phyloP scores from a whole-genome alignment of 306 rosid genomes.

The Myrica gale region DNA sequence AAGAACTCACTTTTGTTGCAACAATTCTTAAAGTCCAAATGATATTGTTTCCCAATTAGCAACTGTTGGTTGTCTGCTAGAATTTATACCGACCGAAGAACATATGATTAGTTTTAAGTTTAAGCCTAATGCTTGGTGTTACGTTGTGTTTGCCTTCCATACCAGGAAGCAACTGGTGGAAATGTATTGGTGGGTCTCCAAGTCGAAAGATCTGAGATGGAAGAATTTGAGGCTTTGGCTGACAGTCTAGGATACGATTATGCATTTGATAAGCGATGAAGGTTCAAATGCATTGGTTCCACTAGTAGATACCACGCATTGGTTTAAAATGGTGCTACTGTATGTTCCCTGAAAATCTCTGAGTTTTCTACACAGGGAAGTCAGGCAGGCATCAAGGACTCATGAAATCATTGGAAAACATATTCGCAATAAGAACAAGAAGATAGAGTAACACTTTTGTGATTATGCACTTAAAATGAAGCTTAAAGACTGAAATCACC shows the following conservation, averaged over 20 bases:
- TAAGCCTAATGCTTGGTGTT: not conserved
- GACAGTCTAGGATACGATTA: constrained; percentile 39
- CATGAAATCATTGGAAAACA: not conserved
- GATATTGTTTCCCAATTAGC: not conserved
- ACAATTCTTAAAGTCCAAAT: not conserved
- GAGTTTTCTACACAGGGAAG: not conserved
- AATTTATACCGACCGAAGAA: not conserved
- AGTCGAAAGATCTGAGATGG: constrained; percentile 30
- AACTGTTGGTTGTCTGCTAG: not conserved
- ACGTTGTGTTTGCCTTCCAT: constrained; percentile 1
- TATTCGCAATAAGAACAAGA: not conserved
- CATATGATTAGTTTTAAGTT: not conserved
- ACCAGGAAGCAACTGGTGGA: constrained; percentile 56
- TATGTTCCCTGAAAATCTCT: not conserved
- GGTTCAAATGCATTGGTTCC: constrained; percentile 39
- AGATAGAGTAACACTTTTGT: not conserved
- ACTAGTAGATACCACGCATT: not conserved
- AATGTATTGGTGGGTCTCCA: constrained; percentile 52
- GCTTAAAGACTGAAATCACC: not conserved
- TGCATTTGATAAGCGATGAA: constrained; percentile 32
- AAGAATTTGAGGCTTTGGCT: constrained; percentile 37
- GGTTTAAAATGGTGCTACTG: not conserved
- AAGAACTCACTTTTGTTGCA: not conserved
- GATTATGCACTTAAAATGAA: not conserved
- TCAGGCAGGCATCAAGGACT: not conserved